Percentiles rank a stretch among this genome's conserved stretches.
phyloP scores from a whole-genome alignment of 2,329 filamentous ascomycete genomes.

The Cordyceps tenuipes region DNA sequence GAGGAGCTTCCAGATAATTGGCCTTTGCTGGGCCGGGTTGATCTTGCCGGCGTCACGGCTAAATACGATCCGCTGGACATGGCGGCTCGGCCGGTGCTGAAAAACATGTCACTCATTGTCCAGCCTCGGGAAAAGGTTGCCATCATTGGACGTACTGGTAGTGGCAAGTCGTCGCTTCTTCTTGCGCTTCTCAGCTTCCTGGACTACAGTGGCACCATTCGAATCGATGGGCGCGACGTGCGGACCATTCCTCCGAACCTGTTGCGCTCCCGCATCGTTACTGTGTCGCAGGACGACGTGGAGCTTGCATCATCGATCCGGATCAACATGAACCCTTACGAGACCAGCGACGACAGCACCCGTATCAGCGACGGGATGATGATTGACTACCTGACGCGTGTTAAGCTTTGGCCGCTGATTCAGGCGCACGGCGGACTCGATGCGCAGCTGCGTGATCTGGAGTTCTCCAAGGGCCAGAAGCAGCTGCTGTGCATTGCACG shows the following conservation, averaged over 20 bases:
- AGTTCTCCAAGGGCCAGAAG: slow-evolving; percentile 15
- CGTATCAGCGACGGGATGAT: slow-evolving; percentile 10
- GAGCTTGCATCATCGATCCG: slow-evolving; percentile 10
- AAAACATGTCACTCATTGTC: slow-evolving; percentile 7
- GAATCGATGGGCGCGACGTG: slow-evolving; percentile 11
- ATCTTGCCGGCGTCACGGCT: slow-evolving; percentile 6
- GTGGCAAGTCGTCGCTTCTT: slow-evolving; percentile 11
- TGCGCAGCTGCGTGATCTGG: slow-evolving; percentile 6
- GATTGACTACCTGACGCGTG: slow-evolving; percentile 11
- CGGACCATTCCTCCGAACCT: slow-evolving; percentile 8
- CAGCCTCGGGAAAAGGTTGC: slow-evolving; percentile 9
- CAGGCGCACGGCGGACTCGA: slow-evolving; percentile 11
- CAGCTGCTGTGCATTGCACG: slow-evolving; percentile 15
- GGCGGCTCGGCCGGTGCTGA: neutral
- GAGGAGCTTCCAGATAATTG: slow-evolving; percentile 6
- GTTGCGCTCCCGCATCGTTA: slow-evolving; percentile 21
- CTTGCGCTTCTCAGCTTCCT: slow-evolving; percentile 7
- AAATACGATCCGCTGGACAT: slow-evolving; percentile 8
- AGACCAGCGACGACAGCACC: neutral
- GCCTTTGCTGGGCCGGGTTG: slow-evolving; percentile 8
- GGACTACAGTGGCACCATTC: slow-evolving; percentile 10
- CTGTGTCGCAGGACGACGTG: slow-evolving; percentile 21
- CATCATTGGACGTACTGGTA: slow-evolving; percentile 11
- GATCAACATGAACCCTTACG: slow-evolving; percentile 12
- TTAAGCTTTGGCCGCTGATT: slow-evolving; percentile 13